Percentiles rank a stretch among this genome's conserved stretches.
Evolutionary conservation across 1,139 yeast genomes (phyloP).

Genomic region (Pichia sp.): DNA sequence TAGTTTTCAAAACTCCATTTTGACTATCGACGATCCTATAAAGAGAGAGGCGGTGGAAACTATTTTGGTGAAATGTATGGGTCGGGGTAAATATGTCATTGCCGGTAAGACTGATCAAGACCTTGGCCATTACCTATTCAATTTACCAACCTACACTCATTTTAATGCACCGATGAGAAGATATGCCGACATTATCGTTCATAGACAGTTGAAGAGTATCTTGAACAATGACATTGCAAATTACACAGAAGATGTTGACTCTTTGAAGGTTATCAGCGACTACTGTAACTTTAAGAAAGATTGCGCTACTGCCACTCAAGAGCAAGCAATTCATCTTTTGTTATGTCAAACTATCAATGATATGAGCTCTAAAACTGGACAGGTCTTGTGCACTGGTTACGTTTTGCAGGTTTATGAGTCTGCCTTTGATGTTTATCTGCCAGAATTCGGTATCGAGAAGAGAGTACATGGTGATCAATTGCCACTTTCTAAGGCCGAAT

Average conservation of each 20-base stretch:
- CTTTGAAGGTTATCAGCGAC: slow-evolving; percentile 76
- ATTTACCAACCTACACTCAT: slow-evolving; percentile 83
- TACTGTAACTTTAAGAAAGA: slow-evolving; percentile 94
- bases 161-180: slow-evolving; percentile 90
- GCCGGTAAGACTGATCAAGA: slow-evolving; percentile 88
- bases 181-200: slow-evolving; percentile 88
- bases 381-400: slow-evolving; percentile 75
- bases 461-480: slow-evolving; percentile 97
- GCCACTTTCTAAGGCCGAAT: slow-evolving; percentile 89
- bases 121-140: slow-evolving; percentile 72
- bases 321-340: slow-evolving; percentile 84
- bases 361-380: slow-evolving; percentile 71
- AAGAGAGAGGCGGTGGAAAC: slow-evolving; percentile 75
- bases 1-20: slow-evolving; percentile 64
- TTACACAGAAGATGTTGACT: slow-evolving; percentile 54
- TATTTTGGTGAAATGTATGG: slow-evolving; percentile 71
- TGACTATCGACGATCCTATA: slow-evolving; percentile 54
- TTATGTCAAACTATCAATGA: slow-evolving; percentile 80
- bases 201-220: slow-evolving; percentile 76
- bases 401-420: slow-evolving; percentile 93
- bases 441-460: slow-evolving; percentile 94
- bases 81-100: slow-evolving; percentile 78
- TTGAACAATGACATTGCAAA: slow-evolving; percentile 33
- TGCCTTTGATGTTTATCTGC: slow-evolving; percentile 88
- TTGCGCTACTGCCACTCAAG: slow-evolving; percentile 89